Base-by-base conservation (phyloP, 78 protist genomes). In the Paratrimastix pyriformis region DNA sequence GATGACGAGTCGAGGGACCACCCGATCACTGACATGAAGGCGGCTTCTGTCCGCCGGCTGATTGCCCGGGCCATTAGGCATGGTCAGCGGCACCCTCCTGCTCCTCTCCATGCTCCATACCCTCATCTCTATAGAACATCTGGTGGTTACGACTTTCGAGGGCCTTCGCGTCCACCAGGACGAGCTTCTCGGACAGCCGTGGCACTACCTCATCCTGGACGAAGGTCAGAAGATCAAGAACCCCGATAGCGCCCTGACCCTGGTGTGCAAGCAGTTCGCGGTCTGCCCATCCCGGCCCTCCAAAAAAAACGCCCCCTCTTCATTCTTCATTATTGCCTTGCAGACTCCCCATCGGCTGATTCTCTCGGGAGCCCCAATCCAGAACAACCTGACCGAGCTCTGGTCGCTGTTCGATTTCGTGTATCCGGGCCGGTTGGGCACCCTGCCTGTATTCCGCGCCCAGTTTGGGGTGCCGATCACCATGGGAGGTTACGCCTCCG, bases 341-440 rank as follows among this genome's bases (percentile, higher is more conserved):
- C 38, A 68, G 72, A 91, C 95, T 9, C 68, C 77, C 0, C 96
- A 91, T 59, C 80, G 96, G 0, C 6, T 97, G 39, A 79, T 97
- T 39, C 74, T 96, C 18, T 58, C 94, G 0, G 98, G 98, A 11
- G 70, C 98, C 29, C 99, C 99, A 0, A 84, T 97, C 18, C 98
- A 94, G 72, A 97, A 97, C 84, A 85, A 82, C 7, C 86, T 97
- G 24, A 52, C 57, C 0, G 99, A 97, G 86, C 84, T 97, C 26
- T 97, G 99, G 99, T 88, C 95, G 1, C 77, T 97, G n/a, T 87
- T 97, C 50, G 99, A 97, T 65, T 96, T 96, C 65, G 88, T 95
- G 21, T 85, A 68, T 42, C 99, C 99, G 0, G 98, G 98, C 9
- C 72, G 72, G 21, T 81, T 95, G 3, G 97, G 88, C 58, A 72